A percentile compares a stretch with the other conserved stretches of the same genome.
Conservation (phyloP, 805 yeast genomes). For the Yueomyces sp. region DNA sequence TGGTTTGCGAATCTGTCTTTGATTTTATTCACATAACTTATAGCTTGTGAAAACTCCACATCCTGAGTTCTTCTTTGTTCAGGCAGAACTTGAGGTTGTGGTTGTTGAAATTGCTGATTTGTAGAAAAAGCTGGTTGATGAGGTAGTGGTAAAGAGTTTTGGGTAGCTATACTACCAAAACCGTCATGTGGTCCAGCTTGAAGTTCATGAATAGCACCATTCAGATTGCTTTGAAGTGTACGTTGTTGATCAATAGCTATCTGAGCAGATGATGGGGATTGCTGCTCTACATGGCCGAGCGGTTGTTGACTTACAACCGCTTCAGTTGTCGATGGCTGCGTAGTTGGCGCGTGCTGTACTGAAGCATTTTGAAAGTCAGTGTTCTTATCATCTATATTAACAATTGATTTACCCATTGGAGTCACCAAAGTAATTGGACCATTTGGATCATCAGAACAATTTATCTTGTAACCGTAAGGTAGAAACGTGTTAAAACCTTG, state of each 20-base stretch:
- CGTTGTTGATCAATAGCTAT: background rate
- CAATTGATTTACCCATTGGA: constrained; percentile 50
- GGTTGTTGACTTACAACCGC: background rate
- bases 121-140: constrained; percentile 4
- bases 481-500: constrained; percentile 96
- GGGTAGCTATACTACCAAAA: constrained; percentile 3
- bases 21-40: constrained; percentile 89
- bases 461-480: constrained; percentile 92
- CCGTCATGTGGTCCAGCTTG: constrained; percentile 6
- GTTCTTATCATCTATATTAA: background rate
- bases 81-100: constrained; percentile 2
- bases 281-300: background rate
- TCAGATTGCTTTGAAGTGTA: constrained; percentile 2
- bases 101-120: constrained; percentile 2
- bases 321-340: background rate
- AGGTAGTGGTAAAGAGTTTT: constrained; percentile 7
- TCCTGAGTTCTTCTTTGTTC: constrained; percentile 32
- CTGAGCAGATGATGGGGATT: background rate
- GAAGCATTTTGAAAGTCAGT: background rate
- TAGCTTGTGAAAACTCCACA: constrained; percentile 94
- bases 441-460: constrained; percentile 76
- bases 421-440: constrained; percentile 94
- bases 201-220: constrained; percentile 18
- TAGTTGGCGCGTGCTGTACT: background rate
- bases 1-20: constrained; percentile 86